A percentile compares a stretch with the other conserved stretches of the same genome.
Conservation (phyloP, 2,329 filamentous ascomycete genomes). For the Annulohypoxylon truncatum region DNA sequence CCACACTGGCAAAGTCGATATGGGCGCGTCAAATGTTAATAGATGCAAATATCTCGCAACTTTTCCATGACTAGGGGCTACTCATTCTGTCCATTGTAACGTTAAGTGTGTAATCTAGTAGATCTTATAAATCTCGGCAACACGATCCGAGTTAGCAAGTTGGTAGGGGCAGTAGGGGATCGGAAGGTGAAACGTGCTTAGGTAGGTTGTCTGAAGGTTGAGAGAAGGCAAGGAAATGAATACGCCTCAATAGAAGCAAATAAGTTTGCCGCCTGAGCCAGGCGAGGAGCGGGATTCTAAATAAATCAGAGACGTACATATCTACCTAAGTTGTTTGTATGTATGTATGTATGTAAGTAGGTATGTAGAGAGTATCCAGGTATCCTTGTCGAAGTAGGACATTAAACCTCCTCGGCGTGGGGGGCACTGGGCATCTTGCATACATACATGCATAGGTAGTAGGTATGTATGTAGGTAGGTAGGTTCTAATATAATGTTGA, state of each 20-base stretch:
- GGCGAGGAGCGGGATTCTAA: constrained; percentile 24
- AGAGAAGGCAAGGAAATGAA: background rate
- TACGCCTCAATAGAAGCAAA: background rate
- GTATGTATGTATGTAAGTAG: no score
- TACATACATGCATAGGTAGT: no score
- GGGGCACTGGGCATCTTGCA: constrained; percentile 4
- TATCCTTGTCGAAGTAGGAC: constrained; percentile 14
- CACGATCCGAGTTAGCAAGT: background rate
- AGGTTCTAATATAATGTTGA: no score
- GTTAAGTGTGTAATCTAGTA: constrained; percentile 5
- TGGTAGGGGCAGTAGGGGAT: constrained; percentile 1
- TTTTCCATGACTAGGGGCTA: background rate
- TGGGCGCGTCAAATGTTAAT: background rate
- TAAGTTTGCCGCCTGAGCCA: constrained; percentile 20
- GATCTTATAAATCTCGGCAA: constrained; percentile 16
- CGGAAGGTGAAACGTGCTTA: constrained; percentile 10
- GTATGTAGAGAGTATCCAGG: no score
- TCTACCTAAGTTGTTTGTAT: no score
- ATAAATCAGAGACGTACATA: constrained; percentile 19
- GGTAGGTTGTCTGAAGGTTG: constrained; percentile 12
- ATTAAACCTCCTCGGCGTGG: constrained; percentile 19
- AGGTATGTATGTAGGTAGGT: no score
- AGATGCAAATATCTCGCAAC: constrained; percentile 5
- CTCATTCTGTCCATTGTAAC: background rate
- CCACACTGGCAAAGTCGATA: background rate